Conservation (phyloP, 805 yeast species). For the Suhomyces kilbournensis region DNA sequence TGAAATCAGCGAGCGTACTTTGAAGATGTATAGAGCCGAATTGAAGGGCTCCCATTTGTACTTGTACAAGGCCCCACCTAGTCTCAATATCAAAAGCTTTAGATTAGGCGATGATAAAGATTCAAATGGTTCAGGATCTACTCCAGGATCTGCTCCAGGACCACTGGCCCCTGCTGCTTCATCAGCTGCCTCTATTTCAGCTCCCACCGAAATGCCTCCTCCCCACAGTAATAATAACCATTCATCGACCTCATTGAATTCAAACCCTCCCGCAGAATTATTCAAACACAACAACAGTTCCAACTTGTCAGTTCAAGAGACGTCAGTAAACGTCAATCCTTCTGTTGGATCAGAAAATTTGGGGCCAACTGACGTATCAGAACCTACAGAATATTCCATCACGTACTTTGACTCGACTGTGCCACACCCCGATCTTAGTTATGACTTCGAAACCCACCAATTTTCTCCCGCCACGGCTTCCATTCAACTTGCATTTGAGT, state of each 20-base stretch:
- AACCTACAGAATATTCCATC: conserved; percentile 14
- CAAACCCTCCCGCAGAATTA: conserved; percentile 10
- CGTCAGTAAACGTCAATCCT: conserved; percentile 2
- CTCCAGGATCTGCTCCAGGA: background rate
- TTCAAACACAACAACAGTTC: conserved; percentile 17
- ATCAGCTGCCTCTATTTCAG: background rate
- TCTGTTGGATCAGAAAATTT: background rate
- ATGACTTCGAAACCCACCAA: conserved; percentile 43
- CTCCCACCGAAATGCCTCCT: background rate
- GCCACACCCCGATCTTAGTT: conserved; percentile 38
- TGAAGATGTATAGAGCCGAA: conserved; percentile 59
- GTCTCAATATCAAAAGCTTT: conserved; percentile 39
- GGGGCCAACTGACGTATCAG: background rate
- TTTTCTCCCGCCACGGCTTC: conserved; percentile 16
- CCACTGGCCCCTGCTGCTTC: background rate
- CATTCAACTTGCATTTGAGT: conserved; percentile 6
- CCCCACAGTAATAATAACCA: background rate
- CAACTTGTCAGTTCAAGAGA: conserved; percentile 11
- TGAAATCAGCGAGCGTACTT: conserved; percentile 32
- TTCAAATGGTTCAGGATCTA: background rate
- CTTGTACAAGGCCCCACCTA: conserved; percentile 57
- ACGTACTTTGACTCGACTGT: conserved; percentile 22
- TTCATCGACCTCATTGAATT: conserved; percentile 1
- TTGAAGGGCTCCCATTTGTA: conserved; percentile 65
- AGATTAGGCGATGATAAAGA: conserved; percentile 11